Evolutionary conservation across 805 yeast species (phyloP).

Genomic region (Saccharomycopsis fodiens): DNA sequence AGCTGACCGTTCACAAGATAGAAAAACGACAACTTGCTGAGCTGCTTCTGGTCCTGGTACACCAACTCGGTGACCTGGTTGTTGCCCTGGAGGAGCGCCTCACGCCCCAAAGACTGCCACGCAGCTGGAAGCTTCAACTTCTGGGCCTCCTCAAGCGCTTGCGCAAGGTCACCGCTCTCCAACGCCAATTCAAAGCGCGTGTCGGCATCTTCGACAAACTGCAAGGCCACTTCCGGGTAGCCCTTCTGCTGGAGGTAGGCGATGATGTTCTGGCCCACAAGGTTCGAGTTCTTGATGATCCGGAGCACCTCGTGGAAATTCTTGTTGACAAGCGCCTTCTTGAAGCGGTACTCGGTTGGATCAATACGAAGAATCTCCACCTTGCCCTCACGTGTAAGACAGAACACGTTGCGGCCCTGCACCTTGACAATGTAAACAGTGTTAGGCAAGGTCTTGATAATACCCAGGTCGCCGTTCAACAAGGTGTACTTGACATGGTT

Average conservation of each 20-base stretch:
- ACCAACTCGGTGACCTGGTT: constrained; percentile 77
- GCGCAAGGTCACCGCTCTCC: constrained; percentile 82
- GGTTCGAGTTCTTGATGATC: constrained; percentile 76
- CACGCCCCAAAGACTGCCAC: constrained; percentile 81
- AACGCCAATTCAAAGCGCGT: constrained; percentile 92
- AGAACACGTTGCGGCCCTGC: constrained; percentile 61
- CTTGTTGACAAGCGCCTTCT: constrained; percentile 81
- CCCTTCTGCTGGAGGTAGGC: constrained; percentile 93
- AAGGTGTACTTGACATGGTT: constrained; percentile 93
- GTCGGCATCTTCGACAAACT: constrained; percentile 94
- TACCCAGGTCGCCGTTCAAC: constrained; percentile 92
- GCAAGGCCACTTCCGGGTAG: constrained; percentile 94
- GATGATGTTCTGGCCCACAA: constrained; percentile 96
- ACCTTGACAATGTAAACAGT: constrained; percentile 78
- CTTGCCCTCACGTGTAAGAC: constrained; percentile 79
- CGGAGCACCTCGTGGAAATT: constrained; percentile 89
- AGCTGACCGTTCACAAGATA: constrained; percentile 79
- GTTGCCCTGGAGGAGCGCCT: constrained; percentile 88
- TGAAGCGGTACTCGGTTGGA: constrained; percentile 96
- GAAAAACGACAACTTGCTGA: constrained; percentile 85
- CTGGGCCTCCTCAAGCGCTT: constrained; percentile 86
- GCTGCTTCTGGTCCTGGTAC: constrained; percentile 76
- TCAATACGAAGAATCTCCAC: constrained; percentile 76
- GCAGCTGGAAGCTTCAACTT: constrained; percentile 56
- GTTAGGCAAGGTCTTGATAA: constrained; percentile 83